phyloP scores from a whole-genome alignment of 108 stramenopile species.

The Nannochloropsis oceanica region DNA sequence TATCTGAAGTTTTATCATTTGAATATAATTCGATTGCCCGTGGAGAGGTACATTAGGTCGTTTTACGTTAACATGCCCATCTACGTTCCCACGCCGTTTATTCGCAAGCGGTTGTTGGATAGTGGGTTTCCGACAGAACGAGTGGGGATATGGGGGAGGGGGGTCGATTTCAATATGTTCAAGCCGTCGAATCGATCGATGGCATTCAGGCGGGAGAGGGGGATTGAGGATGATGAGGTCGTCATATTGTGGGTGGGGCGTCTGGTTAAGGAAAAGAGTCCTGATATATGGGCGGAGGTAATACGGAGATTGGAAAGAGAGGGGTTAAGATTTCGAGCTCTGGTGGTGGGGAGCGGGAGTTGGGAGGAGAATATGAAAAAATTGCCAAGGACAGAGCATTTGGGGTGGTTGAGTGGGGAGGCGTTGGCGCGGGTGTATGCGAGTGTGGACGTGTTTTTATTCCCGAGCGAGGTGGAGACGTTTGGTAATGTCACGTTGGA shows the following conservation, averaged over 20 bases:
- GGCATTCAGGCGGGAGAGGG: constrained; percentile 36
- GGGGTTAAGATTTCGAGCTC: constrained; percentile 33
- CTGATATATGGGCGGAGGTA: constrained; percentile 43
- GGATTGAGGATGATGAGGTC: constrained; percentile 41
- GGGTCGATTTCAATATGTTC: constrained; percentile 47
- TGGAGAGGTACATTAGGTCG: constrained; percentile 40
- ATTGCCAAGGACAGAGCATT: constrained; percentile 36
- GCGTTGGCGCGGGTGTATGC: constrained; percentile 50
- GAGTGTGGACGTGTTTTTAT: constrained; percentile 49
- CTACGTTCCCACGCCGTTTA: constrained; percentile 52
- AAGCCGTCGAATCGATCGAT: constrained; percentile 31
- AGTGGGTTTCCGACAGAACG: constrained; percentile 29
- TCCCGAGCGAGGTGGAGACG: constrained; percentile 52
- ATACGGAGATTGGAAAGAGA: constrained; percentile 26
- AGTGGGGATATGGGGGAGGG: constrained; percentile 46
- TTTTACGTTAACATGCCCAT: constrained; percentile 46
- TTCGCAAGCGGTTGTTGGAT: constrained; percentile 33
- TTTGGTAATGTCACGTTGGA: constrained; percentile 60
- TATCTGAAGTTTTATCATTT: constrained; percentile 40
- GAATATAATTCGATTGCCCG: background rate
- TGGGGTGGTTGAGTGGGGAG: constrained; percentile 45
- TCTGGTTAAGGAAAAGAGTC: constrained; percentile 52
- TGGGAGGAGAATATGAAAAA: constrained; percentile 34
- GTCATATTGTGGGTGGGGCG: constrained; percentile 50
- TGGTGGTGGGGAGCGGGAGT: constrained; percentile 50